Base-by-base conservation (phyloP, 2,329 filamentous ascomycete species). In the Monosporascus sp. region DNA sequence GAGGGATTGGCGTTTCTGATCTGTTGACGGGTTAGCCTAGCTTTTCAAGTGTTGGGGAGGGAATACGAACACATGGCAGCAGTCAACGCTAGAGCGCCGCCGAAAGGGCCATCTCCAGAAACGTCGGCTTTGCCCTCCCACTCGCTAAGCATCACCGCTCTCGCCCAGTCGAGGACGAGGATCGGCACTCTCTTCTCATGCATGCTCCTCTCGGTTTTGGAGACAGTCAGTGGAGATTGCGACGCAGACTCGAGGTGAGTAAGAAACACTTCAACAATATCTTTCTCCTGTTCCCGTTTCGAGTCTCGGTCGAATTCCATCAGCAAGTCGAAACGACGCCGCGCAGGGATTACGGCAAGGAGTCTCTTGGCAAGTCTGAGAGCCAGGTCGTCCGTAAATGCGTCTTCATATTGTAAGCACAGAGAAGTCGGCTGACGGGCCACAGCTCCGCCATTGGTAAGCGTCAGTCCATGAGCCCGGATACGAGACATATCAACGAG, bases 51-150 rank as follows among this genome's bases (percentile, higher is more conserved):
- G 41, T 27, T 5, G 31, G 15, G 11, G 41, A 2, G 20, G 6
- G 18, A 39, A 35, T 24, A 78, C 83, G 79, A 76, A 87, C 89
- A 86, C 67, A 96, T 80, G 24, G 84, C 80, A 31, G 82, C 76
- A 47, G 96, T 81, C 31, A 95, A 78, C 48, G 86, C 83, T 41
- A 97, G 72, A 7, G 90, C 90, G 50, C 89, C 88, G 15, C 89
- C 89, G 56, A 91, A 86, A 15, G 87, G 78, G 31, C 86, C 83
- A 62, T 88, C 86, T 51, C 81, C 84, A 2, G 83, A 76, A 50
- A 96, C 80, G 44, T 86, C 80, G 1, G 88, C 80, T 51, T 82
- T 82, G 0, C 90, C 89, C 64, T 93, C 81, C 92, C 92, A 97
- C 57, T 89, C 84, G 52, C 85, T 83, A 45, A 95, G 72, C 63